Base-by-base conservation (phyloP, 2,329 filamentous ascomycete species). In the Botrytis porri region DNA sequence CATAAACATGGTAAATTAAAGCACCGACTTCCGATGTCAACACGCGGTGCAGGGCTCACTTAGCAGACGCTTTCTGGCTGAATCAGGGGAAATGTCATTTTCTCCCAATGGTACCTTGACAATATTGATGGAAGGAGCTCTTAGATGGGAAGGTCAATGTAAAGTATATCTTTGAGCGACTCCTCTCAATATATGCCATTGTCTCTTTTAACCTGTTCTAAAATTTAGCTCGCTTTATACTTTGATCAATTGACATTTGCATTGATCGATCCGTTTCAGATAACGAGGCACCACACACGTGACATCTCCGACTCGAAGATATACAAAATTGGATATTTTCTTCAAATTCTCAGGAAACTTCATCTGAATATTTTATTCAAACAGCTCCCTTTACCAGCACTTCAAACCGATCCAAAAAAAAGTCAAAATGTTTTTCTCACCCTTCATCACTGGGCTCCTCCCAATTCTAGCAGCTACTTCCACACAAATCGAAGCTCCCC, bases 391-490 rank as follows among this genome's bases (percentile, higher is more conserved):
- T 51, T 32, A 22, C 29, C 37, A 32, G 2, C 35, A 54, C 5
- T 54, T 41, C 25, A 20, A 22, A 3, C 22, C 14, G 1, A 54
- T 18, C 6, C 18, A 22, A 67, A 22, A 41, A 39, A 67, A 22
- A 41, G 29, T 14, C 10, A 6, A 71, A 29, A 72, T 72, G 70
- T 72, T 72, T 64, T 72, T 72, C 54, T 45, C 70, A 51, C 39
- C 70, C 39, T 72, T 67, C 18, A 72, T 72, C 48, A 67, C 62
- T 10, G 39, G 48, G 4, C 63, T 72, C 32, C 70, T 72, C 25
- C 70, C 70, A 43, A 60, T 72, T 39, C 29, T 72, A 35, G 39
- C 70, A 29, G 65, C 65, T 16, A 72, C 62, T n/a, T 72, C 63
- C 18, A 61, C 70, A 32, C 63, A 45, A 61, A 69, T 72, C 54